phyloP scores from a whole-genome alignment of 2,329 filamentous ascomycete species.

The Ascosphaera pollenicola region DNA sequence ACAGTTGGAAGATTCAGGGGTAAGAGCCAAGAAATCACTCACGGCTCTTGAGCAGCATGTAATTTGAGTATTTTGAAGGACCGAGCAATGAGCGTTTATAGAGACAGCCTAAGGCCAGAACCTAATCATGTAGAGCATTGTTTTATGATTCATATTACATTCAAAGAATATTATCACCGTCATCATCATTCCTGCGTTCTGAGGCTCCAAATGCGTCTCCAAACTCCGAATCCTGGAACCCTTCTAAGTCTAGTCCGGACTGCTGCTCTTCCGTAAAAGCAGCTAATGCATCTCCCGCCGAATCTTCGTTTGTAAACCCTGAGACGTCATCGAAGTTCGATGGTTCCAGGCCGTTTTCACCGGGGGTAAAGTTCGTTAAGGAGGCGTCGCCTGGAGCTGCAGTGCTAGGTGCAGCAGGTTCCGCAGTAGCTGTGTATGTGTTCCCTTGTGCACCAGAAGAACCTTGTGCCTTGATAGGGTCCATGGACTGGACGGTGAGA shows the following conservation, averaged over 20 bases:
- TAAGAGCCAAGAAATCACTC: no score
- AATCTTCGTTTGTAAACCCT: slow-evolving; percentile 32
- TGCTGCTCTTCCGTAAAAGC: slow-evolving; percentile 37
- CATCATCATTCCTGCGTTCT: slow-evolving; percentile 22
- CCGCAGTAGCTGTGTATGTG: slow-evolving; percentile 4
- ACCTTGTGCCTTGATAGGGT: slow-evolving; percentile 41
- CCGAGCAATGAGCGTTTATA: no score
- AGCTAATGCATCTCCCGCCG: slow-evolving; percentile 48
- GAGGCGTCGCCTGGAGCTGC: slow-evolving; percentile 9
- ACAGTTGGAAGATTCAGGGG: no score
- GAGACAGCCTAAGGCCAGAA: no score
- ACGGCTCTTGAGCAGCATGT: no score
- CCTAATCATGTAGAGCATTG: no score
- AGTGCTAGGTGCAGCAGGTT: slow-evolving; percentile 5
- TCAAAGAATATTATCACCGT: slow-evolving; percentile 20
- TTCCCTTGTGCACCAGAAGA: slow-evolving; percentile 4
- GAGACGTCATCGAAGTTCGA: slow-evolving; percentile 20
- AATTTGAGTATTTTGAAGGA: no score
- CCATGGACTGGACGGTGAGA: slow-evolving; percentile 77
- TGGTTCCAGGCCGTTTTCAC: slow-evolving; percentile 14
- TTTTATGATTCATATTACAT: background rate
- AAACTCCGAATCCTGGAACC: slow-evolving; percentile 61
- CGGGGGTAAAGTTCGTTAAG: slow-evolving; percentile 8
- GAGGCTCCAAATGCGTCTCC: slow-evolving; percentile 56
- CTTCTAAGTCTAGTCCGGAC: slow-evolving; percentile 30